A percentile compares a stretch with the other conserved stretches of the same genome.
These are phyloP conservation scores for Pholiota adiposa DNA, from an alignment of 1,284 basidiomycete species.

Conservation along the genomic window DNA sequence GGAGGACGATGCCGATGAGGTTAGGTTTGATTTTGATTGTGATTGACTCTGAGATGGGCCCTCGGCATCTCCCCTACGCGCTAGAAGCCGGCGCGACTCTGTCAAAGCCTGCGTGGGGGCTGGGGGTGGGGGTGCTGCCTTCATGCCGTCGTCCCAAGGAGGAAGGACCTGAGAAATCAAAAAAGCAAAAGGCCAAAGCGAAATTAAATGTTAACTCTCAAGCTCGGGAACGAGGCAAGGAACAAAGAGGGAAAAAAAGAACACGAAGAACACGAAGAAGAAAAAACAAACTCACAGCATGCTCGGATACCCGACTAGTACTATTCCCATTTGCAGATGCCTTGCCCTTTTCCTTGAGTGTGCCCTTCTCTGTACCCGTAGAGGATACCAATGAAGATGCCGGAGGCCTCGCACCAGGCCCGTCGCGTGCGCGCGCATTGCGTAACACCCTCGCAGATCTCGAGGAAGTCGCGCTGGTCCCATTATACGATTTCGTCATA, in stretches of 20 bases:
- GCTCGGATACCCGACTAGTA: constrained; percentile 4
- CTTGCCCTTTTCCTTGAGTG: too few species aligned
- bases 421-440: constrained; percentile 3
- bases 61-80: constrained; percentile 22
- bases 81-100: constrained; percentile 40
- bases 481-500: constrained; percentile 6
- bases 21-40: too few species aligned
- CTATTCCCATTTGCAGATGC: not conserved
- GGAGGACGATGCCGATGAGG: too few species aligned
- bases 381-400: not conserved
- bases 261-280: not conserved
- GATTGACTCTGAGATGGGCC: too few species aligned
- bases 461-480: not conserved
- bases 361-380: constrained; percentile 6
- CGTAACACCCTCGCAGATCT: constrained; percentile 6
- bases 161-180: constrained; percentile 5
- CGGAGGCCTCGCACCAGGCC: constrained; percentile 13
- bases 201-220: constrained; percentile 9
- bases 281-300: constrained; percentile 18
- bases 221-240: constrained; percentile 3
- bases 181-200: constrained; percentile 4
- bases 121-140: constrained; percentile 50
- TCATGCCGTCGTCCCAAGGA: constrained; percentile 40
- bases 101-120: constrained; percentile 54
- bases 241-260: too few species aligned